Base-by-base conservation (phyloP, 2,329 filamentous ascomycete species). In the Fusarium sp. region DNA sequence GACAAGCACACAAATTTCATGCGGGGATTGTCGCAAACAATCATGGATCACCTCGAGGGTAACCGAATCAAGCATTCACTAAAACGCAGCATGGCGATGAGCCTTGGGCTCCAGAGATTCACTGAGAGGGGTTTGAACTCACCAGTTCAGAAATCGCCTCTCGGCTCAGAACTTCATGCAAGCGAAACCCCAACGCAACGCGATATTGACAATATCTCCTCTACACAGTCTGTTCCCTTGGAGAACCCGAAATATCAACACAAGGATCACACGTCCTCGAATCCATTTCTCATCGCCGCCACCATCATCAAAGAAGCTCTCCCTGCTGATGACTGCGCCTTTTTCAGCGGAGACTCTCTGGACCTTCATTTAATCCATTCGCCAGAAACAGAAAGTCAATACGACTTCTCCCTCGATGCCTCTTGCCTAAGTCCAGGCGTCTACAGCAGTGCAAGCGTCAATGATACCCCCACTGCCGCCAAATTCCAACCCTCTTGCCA, bases 41-140 rank as follows among this genome's bases (percentile, higher is more conserved):
- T 66, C 12, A 32, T 41, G 8, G 48, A 63, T 4, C 41, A 63
- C 8, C 59, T 66, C 22, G 63, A 66, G 20, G 18, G 30, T 6
- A 62, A 63, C 10, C 38, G 58, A 2, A 26, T 63, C 8, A 63
- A 42, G 8, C 26, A 14, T 4, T 35, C 28, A 1, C 20, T 63
- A 3, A 45, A 62, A 9, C 50, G 47, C 22, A 66, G 62, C 17
- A 26, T 26, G 1, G 32, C 48, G 3, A 66, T 66, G 59, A 66
- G 28, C 13, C 15, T 55, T 6, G 53, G 53, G 22, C 36, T 55
- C 0, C 53, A 42, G 24, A 41, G 26, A 12, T 55, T 55, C 6
- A 41, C 53, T 10, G 20, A 30, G 11, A n/a, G 53, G 22, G 36
- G 36, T 2, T 4, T 55, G 11, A 15, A 14, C 5, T 13, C 26